Evolutionary conservation across 306 rosid genomes (phyloP), one percentile per base, ranked within the genome.

Genomic region (Comarum palustre): DNA sequence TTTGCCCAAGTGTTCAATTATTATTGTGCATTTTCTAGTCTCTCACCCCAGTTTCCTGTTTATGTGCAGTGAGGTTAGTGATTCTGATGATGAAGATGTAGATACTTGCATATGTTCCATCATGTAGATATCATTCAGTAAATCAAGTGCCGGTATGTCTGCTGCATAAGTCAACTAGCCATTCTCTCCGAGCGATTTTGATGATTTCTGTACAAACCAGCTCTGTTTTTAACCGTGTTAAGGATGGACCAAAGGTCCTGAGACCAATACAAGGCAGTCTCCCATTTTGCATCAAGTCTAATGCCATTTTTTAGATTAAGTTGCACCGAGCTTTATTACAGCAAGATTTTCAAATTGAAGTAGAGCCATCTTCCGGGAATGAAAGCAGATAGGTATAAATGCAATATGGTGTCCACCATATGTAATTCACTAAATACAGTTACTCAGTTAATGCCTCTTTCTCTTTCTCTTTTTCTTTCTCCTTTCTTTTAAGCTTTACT

Each of bases 81-180:
- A 88, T 78, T 88, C 94, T 36, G 97, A 91, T 46, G 94, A 87
- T 8, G 97, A 84, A 41, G 94, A 88, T 55, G 39, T 77, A 8
- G 97, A 90, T 85, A 81, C 94, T 82, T 91, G 97, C 81, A 85
- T 88, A 77, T 91, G 97, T 69, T 43, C 78, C 65, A 74, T 91
- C 74, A 91, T 91, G 97, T 91, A 90, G 87, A 81, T 83, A 72
- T 74, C 78, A 75, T 78, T 73, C 34, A 46, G 67, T 61, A 76
- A 68, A 70, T 69, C 80, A 2, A 27, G 11, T 51, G 68, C 79
- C 84, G 79, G 82, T 51, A 71, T 81, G 71, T 73, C 82, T 84
- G 77, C 89, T 79, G 82, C 78, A 75, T 64, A 74, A 78, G 66
- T 71, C 79, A 61, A 71, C 62, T 77, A 69, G 78, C 71, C 80